Conservation (phyloP, 129 eudicot genomes). For the Pulicaria dysenterica region DNA sequence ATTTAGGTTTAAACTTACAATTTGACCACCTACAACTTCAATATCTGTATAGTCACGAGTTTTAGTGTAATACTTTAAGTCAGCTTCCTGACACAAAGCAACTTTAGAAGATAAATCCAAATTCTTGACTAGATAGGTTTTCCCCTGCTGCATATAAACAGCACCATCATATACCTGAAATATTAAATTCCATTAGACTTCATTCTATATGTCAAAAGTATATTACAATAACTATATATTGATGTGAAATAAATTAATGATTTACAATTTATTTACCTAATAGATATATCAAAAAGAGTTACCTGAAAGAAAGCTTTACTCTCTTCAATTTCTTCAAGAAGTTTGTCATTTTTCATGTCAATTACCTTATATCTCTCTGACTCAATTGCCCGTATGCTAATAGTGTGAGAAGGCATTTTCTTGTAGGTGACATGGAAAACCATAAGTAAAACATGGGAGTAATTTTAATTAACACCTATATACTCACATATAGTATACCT, state of each 20-base stretch:
- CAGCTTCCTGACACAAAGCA: conserved; percentile 84
- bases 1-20: conserved; percentile 54
- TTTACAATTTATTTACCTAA: no score
- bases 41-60: conserved; percentile 87
- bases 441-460: conserved; percentile 5
- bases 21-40: conserved; percentile 73
- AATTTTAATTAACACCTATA: background rate
- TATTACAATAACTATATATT: background rate
- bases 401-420: conserved; percentile 70
- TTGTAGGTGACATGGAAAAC: conserved; percentile 20
- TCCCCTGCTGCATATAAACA: conserved; percentile 92
- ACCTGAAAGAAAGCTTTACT: conserved; percentile 99
- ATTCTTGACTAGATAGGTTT: conserved; percentile 76
- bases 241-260: no score
- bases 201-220: background rate
- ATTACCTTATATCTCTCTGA: conserved; percentile 71
- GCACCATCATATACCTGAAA: conserved; percentile 98
- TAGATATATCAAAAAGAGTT: no score
- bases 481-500: conserved; percentile 46
- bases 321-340: conserved; percentile 97
- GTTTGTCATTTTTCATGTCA: conserved; percentile 58
- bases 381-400: conserved; percentile 88
- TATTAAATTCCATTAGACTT: conserved; percentile 14
- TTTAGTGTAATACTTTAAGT: conserved; percentile 82
- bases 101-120: conserved; percentile 66